phyloP scores from a whole-genome alignment of 2,329 filamentous ascomycete genomes.

The Thermothelomyces thermophilus region DNA sequence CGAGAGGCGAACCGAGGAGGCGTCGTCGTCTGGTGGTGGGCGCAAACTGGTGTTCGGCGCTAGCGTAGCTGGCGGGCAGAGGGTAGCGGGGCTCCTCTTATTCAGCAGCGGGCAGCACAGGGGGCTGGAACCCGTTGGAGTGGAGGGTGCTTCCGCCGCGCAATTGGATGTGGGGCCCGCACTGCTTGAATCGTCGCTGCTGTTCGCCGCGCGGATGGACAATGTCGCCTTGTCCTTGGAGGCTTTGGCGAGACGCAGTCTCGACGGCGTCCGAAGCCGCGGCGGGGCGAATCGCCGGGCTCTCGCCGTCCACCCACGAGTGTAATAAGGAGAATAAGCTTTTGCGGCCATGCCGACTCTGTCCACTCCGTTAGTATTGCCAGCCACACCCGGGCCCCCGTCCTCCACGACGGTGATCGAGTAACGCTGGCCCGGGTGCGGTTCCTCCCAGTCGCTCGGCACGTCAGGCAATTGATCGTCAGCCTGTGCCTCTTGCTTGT shows the following conservation, averaged over 20 bases:
- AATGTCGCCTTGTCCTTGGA: conserved; percentile 20
- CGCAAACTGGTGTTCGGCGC: background rate
- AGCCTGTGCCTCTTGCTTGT: conserved; percentile 13
- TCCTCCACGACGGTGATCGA: conserved; percentile 27
- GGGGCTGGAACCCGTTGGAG: background rate
- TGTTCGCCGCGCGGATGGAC: conserved; percentile 21
- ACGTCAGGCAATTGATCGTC: conserved; percentile 21
- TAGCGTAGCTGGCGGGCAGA: background rate
- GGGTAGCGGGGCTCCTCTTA: too few relatives aligned
- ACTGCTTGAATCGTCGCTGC: conserved; percentile 7
- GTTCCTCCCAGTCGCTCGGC: conserved; percentile 37
- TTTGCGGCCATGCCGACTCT: conserved; percentile 46
- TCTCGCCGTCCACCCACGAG: conserved; percentile 11
- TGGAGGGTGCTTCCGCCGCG: background rate
- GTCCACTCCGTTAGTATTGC: conserved; percentile 27
- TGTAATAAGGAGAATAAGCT: conserved; percentile 28
- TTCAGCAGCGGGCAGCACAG: background rate
- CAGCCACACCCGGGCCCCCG: conserved; percentile 23
- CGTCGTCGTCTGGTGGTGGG: conserved; percentile 1
- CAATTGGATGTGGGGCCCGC: conserved; percentile 7
- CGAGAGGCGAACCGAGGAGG: conserved; percentile 3
- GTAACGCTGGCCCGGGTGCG: conserved; percentile 40
- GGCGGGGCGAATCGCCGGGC: conserved; percentile 19
- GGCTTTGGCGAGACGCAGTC: conserved; percentile 25
- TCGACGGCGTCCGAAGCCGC: conserved; percentile 10